Evolutionary conservation across 2,329 filamentous ascomycete species (phyloP), one percentile per base, ranked within the genome.

Genomic region (Colletotrichum liriopes): DNA sequence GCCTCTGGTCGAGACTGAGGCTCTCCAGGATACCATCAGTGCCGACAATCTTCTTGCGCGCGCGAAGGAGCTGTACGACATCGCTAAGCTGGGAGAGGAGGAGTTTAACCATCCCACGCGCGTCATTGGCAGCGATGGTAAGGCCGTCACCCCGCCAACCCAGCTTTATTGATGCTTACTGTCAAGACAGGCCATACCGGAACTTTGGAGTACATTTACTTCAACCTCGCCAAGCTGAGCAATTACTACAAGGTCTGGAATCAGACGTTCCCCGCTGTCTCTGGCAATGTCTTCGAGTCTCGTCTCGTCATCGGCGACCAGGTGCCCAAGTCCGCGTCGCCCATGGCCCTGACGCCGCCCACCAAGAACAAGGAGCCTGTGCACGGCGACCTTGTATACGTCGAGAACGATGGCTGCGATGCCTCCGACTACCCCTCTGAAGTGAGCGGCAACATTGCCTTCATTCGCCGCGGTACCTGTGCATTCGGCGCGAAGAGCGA

Each of bases 401-500:
- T 92, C 12, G 80, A 82, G 12, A 90, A 91, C 77, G 80, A 90
- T 6, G 93, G 93, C 58, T 95, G 93, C 79, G 79, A 87, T 20
- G 81, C 84, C 6, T 83, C 86, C 2, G 92, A 95, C 81, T 95
- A 90, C 78, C 89, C 93, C 1, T 77, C 85, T 1, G 81, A 83
- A 1, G 82, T 92, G 5, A 80, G 84, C 12, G 92, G 90, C 61
- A 90, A 89, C 70, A 91, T 96, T 71, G 93, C 92, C 12, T 85
- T 96, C 47, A 87, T 96, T 74, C 85, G 86, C 39, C 91, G 94
- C 67, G 94, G 94, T 65, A 85, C 82, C 1, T 96, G 94, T 78
- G 76, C 90, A 9, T 96, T 96, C 76, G 93, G 91, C 14, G 82
- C 86, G 71, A 96, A 96, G 84, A 92, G 92, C 1, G 87, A 86